These are phyloP conservation scores for Hypoxylon sp. DNA, from an alignment of 2,329 filamentous ascomycete species.

Conservation along the genomic window DNA sequence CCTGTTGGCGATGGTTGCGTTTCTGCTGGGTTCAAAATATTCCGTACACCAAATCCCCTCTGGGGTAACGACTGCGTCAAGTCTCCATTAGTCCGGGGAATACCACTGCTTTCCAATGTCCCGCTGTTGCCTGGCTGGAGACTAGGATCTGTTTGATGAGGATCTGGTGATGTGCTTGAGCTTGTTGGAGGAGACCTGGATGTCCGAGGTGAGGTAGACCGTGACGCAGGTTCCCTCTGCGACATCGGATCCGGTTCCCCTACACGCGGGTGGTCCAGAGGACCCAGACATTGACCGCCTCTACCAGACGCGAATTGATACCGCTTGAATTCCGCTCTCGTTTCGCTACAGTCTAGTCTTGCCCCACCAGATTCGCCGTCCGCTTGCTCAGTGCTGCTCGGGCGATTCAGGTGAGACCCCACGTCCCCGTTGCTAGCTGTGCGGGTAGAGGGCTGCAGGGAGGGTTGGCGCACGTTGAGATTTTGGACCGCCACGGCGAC, in stretches of 20 bases:
- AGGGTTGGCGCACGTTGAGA: slow-evolving; percentile 49
- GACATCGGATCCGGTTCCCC: slow-evolving; percentile 75
- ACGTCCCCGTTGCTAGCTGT: slow-evolving; percentile 50
- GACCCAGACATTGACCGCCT: slow-evolving; percentile 70
- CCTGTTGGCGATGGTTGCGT: slow-evolving; percentile 46
- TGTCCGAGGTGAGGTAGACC: slow-evolving; percentile 65
- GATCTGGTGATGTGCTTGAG: slow-evolving; percentile 50
- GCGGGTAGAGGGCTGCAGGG: slow-evolving; percentile 51
- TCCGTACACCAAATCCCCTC: slow-evolving; percentile 58
- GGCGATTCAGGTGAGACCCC: slow-evolving; percentile 45
- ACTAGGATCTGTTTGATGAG: slow-evolving; percentile 51
- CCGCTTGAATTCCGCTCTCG: slow-evolving; percentile 50
- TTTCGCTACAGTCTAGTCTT: slow-evolving; percentile 47
- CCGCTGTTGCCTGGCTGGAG: slow-evolving; percentile 48
- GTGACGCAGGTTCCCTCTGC: slow-evolving; percentile 70
- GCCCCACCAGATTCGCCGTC: slow-evolving; percentile 48
- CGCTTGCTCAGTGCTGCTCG: slow-evolving; percentile 43
- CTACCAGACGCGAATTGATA: slow-evolving; percentile 46
- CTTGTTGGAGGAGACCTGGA: slow-evolving; percentile 60
- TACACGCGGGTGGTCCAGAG: slow-evolving; percentile 63
- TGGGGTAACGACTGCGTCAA: slow-evolving; percentile 50
- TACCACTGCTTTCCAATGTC: slow-evolving; percentile 48
- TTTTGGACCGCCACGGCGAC: slow-evolving; percentile 59
- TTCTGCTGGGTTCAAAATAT: slow-evolving; percentile 60
- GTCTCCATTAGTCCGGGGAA: slow-evolving; percentile 51